Conservation (phyloP, 768 basidiomycete species). For the Hydnum rufescens region DNA sequence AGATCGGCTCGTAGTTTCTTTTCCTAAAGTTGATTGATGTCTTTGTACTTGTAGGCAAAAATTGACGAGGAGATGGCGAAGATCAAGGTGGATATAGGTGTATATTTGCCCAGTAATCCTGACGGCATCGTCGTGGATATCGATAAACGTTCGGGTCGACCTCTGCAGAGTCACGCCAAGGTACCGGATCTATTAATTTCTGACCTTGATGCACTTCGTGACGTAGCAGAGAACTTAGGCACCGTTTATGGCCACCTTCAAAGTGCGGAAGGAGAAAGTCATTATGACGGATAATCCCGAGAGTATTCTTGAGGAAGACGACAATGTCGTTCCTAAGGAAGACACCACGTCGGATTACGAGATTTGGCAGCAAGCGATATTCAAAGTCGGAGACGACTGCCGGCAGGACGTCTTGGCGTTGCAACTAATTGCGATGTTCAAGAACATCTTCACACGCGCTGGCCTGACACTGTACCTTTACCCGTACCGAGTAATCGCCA, state of each 20-base stretch:
- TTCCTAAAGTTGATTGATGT: background rate
- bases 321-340: conserved; percentile 4
- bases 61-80: conserved; percentile 99
- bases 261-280: conserved; percentile 73
- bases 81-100: conserved; percentile 80
- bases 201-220: background rate
- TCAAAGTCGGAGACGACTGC: conserved; percentile 99
- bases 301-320: conserved; percentile 35
- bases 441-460: conserved; percentile 81
- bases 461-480: conserved; percentile 82
- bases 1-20: too few relatives aligned
- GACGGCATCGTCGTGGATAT: conserved; percentile 95
- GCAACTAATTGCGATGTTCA: conserved; percentile 98
- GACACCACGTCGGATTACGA: conserved; percentile 40
- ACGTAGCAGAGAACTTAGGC: conserved; percentile 36
- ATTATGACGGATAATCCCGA: conserved; percentile 53
- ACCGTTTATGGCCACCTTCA: conserved; percentile 99
- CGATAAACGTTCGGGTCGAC: conserved; percentile 89
- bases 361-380: conserved; percentile 94
- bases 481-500: conserved; percentile 82
- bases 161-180: conserved; percentile 95
- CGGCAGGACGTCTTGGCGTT: conserved; percentile 95
- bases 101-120: conserved; percentile 93
- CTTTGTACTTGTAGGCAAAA: conserved; percentile 43
- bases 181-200: conserved; percentile 23